Percentiles rank a stretch among this genome's conserved stretches.
phyloP scores from a whole-genome alignment of 805 yeast genomes.

The Ogataea chonburiensis region DNA sequence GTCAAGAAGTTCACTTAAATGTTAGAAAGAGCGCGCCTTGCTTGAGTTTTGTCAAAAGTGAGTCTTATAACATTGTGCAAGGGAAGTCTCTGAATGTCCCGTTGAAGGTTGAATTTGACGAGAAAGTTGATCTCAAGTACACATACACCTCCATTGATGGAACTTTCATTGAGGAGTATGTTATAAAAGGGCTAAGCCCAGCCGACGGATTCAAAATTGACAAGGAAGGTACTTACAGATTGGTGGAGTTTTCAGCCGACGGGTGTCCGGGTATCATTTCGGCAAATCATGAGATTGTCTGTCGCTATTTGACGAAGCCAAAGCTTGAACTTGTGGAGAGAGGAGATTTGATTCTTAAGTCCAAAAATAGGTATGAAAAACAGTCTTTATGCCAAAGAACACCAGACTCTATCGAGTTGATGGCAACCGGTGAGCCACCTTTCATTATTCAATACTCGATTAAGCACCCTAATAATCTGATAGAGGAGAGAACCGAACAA shows the following conservation, averaged over 20 bases:
- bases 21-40: slow-evolving; percentile 71
- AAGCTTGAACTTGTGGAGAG: slow-evolving; percentile 16
- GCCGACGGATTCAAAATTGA: slow-evolving; percentile 32
- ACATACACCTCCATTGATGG: slow-evolving; percentile 28
- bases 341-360: slow-evolving; percentile 3
- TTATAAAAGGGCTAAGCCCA: slow-evolving; percentile 22
- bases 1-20: slow-evolving; percentile 60
- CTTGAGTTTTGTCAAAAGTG: slow-evolving; percentile 33
- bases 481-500: slow-evolving; percentile 39
- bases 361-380: slow-evolving; percentile 12
- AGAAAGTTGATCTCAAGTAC: slow-evolving; percentile 33
- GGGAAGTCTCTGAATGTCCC: slow-evolving; percentile 64
- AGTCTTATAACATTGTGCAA: slow-evolving; percentile 49
- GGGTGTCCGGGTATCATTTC: slow-evolving; percentile 45
- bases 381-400: slow-evolving; percentile 27
- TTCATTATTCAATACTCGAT: slow-evolving; percentile 70
- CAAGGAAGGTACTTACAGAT: slow-evolving; percentile 43
- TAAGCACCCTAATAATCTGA: slow-evolving; percentile 52
- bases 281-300: slow-evolving; percentile 20
- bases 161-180: slow-evolving; percentile 7
- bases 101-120: slow-evolving; percentile 36
- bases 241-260: slow-evolving; percentile 40
- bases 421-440: slow-evolving; percentile 58
- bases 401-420: slow-evolving; percentile 32
- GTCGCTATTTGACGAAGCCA: slow-evolving; percentile 34